A percentile compares a stretch with the other conserved stretches of the same genome.
Conservation (phyloP, 139 green algal species). For the Tetraselmis chui region DNA sequence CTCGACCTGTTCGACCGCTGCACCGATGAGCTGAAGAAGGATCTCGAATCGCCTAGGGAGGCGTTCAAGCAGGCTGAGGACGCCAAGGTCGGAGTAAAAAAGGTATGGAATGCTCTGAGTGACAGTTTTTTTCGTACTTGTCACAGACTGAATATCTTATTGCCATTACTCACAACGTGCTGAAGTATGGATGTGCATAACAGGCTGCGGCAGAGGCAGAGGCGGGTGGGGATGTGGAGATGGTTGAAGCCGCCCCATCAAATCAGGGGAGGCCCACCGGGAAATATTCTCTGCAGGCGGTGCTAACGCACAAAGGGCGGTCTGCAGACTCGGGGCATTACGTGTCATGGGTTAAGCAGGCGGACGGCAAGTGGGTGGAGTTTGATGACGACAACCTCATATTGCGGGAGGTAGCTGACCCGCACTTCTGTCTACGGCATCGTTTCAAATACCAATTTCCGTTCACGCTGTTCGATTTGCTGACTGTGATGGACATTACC, state of each 20-base stretch:
- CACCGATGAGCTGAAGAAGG: conserved; percentile 63
- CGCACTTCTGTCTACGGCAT: too few relatives aligned
- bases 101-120: too few relatives aligned
- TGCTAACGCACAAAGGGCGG: conserved; percentile 98
- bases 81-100: conserved; percentile 23
- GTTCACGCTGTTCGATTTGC: too few relatives aligned
- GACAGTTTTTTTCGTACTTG: too few relatives aligned
- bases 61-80: conserved; percentile 44
- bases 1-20: conserved; percentile 95
- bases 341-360: conserved; percentile 87
- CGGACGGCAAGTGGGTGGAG: conserved; percentile 82
- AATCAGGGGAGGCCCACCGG: conserved; percentile 3
- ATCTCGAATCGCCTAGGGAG: conserved; percentile 50
- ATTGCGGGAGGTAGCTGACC: conserved; percentile 30
- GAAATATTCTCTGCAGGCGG: conserved; percentile 77
- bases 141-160: too few relatives aligned
- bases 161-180: too few relatives aligned
- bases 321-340: conserved; percentile 95
- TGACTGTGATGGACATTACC: too few relatives aligned
- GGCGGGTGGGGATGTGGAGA: conserved; percentile 40
- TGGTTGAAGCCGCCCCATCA: conserved; percentile 41
- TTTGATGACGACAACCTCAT: conserved; percentile 94
- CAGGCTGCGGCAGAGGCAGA: conserved; percentile 7
- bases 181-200: too few relatives aligned
- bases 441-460: too few relatives aligned